These are phyloP conservation scores for Eucalyptus erythrocorys DNA, from an alignment of 345 rosid genomes.

Conservation along the genomic window DNA sequence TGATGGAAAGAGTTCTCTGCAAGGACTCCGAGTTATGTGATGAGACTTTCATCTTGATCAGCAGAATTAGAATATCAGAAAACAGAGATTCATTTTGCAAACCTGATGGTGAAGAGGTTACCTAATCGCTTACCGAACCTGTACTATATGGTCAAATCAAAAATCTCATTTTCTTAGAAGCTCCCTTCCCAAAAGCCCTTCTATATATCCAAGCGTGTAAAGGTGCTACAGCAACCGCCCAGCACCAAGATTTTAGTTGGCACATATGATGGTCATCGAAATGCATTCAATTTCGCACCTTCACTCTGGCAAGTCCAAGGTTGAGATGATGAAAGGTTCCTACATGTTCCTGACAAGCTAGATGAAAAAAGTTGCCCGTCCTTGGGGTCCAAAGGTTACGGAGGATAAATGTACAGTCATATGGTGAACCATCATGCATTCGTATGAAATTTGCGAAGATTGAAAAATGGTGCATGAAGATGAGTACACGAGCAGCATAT, in stretches of 20 bases:
- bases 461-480: not conserved
- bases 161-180: not conserved
- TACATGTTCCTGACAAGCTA: not conserved
- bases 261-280: not conserved
- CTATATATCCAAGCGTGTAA: not conserved
- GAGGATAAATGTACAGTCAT: not conserved
- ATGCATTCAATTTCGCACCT: not conserved
- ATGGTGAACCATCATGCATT: not conserved
- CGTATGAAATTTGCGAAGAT: not conserved
- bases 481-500: not conserved
- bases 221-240: not conserved
- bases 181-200: not conserved
- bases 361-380: not conserved
- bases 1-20: not conserved
- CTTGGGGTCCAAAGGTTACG: not conserved
- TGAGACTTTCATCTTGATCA: not conserved
- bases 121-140: not conserved
- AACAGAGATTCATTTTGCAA: not conserved
- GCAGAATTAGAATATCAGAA: not conserved
- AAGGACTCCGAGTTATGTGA: not conserved
- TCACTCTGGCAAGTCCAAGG: not conserved
- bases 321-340: not conserved
- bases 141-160: not conserved
- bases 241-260: not conserved
- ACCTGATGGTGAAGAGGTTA: not conserved